Evolutionary conservation across 805 yeast genomes (phyloP), one percentile per base, ranked within the genome.

Genomic region (Komagataella mondaviorum): DNA sequence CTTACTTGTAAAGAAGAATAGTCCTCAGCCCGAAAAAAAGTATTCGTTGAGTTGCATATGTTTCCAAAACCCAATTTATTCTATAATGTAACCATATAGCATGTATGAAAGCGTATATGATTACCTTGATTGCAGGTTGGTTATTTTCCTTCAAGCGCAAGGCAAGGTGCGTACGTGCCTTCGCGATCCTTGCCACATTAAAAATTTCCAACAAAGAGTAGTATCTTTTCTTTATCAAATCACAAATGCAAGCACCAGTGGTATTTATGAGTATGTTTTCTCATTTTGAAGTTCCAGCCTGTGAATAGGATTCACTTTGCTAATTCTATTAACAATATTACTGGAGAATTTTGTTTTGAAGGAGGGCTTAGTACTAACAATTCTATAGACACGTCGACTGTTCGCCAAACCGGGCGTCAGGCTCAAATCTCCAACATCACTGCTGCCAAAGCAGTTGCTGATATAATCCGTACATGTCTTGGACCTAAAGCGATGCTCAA

Each of bases 401-500:
- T 88, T 65, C 83, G 99, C 63, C 96, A 93, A 65, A 82, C 89
- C 44, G 99, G 99, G 48, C 88, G 98, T 59, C 89, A 89, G 67
- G 99, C 99, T 2, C 99, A 93, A 70, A 77, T 88, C 55, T 87
- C 96, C 55, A 95, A 93, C 65, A 91, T 93, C 70, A 88, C 97
- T 4, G 99, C 99, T 3, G 99, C 99, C n/a, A 93, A 93, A 64
- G 96, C 99, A 1, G 98, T 91, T 46, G 95, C 97, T 0, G 99
- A 93, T 67, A 91, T 93, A 63, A 88, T 93, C 60, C 80, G 99
- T 67, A 93, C 99, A 23, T 93, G 99, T 76, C 75, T 93, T 54
- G 99, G 99, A 17, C 99, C 99, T 51, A 91, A 91, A 67, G 99
- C 99, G 43, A 93, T 93, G 99, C 78, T 93, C 55, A 93, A 93